Conservation (phyloP, 2,329 filamentous ascomycete species). For the Pseudopyrenochaeta lycopersici region DNA sequence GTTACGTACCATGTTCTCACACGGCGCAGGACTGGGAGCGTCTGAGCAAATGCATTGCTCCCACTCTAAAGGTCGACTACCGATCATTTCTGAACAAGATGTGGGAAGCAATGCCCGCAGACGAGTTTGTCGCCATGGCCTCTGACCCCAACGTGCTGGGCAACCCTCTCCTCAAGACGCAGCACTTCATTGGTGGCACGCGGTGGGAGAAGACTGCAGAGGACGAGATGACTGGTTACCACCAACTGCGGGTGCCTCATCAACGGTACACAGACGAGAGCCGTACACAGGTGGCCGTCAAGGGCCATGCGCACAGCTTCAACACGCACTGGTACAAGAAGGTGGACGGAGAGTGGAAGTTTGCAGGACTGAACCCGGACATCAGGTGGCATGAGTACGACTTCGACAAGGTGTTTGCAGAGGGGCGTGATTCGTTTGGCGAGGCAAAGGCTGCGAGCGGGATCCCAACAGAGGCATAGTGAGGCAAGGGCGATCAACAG, state of each 20-base stretch:
- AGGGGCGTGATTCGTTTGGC: constrained; percentile 56
- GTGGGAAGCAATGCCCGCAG: constrained; percentile 66
- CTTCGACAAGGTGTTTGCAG: constrained; percentile 64
- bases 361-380: constrained; percentile 63
- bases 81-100: constrained; percentile 63
- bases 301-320: constrained; percentile 62
- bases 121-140: constrained; percentile 63
- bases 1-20: background rate
- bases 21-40: constrained; percentile 64
- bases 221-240: constrained; percentile 61
- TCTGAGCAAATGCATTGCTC: constrained; percentile 69
- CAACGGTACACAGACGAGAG: constrained; percentile 63
- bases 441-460: constrained; percentile 54
- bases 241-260: constrained; percentile 67
- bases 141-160: constrained; percentile 63
- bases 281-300: constrained; percentile 57
- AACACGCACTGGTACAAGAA: constrained; percentile 65
- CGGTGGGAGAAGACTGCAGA: constrained; percentile 61
- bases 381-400: constrained; percentile 66
- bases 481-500: constrained; percentile 1
- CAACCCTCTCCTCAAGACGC: constrained; percentile 63
- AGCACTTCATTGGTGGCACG: constrained; percentile 65
- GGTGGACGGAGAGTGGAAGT: constrained; percentile 67
- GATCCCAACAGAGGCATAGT: constrained; percentile 34
- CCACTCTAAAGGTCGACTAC: constrained; percentile 74